A percentile compares a stretch with the other conserved stretches of the same genome.
phyloP scores from a whole-genome alignment of 139 green algal genomes.

The Haematococcus sp. region DNA sequence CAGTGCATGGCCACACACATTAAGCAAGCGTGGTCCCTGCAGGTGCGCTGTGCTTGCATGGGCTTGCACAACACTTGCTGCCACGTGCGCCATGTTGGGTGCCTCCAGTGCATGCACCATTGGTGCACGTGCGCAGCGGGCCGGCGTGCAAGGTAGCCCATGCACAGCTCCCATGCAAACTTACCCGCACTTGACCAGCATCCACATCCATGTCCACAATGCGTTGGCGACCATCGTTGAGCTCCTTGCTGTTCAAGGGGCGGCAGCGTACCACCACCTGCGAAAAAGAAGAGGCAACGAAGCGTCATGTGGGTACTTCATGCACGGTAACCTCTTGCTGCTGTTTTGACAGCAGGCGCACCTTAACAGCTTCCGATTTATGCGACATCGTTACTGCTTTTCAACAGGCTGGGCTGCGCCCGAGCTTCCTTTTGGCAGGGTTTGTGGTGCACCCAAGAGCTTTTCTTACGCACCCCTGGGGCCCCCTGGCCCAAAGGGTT shows the following conservation, averaged over 20 bases:
- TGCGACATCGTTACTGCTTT: too few relatives aligned
- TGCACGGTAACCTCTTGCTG: too few relatives aligned
- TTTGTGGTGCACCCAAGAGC: too few relatives aligned
- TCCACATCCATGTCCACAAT: slow-evolving; percentile 76
- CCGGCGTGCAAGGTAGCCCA: neutral
- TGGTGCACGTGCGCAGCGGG: neutral
- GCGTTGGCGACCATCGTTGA: slow-evolving; percentile 48
- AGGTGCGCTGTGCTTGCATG: neutral
- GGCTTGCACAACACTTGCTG: neutral
- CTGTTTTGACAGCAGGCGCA: too few relatives aligned
- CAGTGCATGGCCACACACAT: neutral
- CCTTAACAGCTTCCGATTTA: too few relatives aligned
- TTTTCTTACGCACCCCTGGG: too few relatives aligned
- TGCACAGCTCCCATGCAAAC: neutral
- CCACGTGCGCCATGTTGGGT: too few relatives aligned
- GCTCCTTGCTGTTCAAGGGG: slow-evolving; percentile 75
- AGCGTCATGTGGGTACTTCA: too few relatives aligned
- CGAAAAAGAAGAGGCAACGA: too few relatives aligned
- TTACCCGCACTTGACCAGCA: slow-evolving; percentile 55
- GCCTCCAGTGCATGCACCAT: neutral
- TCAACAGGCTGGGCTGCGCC: too few relatives aligned
- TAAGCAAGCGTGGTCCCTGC: neutral
- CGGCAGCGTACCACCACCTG: slow-evolving; percentile 76
- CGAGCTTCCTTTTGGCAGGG: too few relatives aligned
- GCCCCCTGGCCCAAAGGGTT: too few relatives aligned